Conservation (phyloP, 495 filamentous ascomycete genomes). For the Podospora sp. region DNA sequence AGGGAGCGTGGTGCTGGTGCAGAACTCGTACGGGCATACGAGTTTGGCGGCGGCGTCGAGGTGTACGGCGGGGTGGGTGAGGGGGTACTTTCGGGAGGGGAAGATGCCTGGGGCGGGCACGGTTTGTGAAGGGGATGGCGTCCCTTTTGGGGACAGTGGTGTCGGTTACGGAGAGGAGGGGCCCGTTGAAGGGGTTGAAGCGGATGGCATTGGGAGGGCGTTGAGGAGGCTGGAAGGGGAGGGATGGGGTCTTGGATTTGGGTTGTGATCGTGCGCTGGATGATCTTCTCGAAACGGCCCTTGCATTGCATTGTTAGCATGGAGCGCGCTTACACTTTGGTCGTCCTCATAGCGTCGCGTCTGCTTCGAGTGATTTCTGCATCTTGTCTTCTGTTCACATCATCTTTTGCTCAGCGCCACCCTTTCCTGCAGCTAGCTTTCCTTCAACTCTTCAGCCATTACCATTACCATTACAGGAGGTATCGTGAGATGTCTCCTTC, state of each 20-base stretch:
- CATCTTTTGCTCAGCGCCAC: background rate
- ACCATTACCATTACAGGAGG: background rate
- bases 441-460: background rate
- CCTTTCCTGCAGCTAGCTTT: background rate
- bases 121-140: conserved; percentile 36
- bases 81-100: conserved; percentile 42
- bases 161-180: background rate
- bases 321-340: background rate
- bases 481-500: background rate
- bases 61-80: conserved; percentile 40
- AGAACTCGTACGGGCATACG: conserved; percentile 55
- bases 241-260: conserved; percentile 7
- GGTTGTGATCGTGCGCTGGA: background rate
- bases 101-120: conserved; percentile 34
- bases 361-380: background rate
- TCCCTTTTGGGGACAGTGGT: conserved; percentile 24
- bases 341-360: background rate
- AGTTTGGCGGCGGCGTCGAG: conserved; percentile 38
- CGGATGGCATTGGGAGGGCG: conserved; percentile 12
- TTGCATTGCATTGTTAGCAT: background rate
- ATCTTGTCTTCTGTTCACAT: background rate
- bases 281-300: background rate
- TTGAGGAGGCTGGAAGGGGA: conserved; percentile 14
- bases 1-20: conserved; percentile 56
- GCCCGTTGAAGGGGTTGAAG: background rate